Conservation (phyloP, 2,329 filamentous ascomycete genomes). For the Talaromyces islandicus region DNA sequence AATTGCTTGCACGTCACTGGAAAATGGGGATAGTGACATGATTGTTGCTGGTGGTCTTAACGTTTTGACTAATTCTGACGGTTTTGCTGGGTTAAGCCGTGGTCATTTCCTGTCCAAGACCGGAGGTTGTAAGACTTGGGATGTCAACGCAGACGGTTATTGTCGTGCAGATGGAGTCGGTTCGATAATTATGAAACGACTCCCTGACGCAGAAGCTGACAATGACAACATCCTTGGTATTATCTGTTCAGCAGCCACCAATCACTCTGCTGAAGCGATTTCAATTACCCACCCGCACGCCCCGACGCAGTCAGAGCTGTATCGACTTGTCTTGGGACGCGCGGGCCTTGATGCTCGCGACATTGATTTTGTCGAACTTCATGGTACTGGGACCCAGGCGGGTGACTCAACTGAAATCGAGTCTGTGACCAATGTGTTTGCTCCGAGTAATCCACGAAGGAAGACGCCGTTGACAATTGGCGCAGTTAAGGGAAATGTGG, state of each 20-base stretch:
- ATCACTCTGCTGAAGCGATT: slow-evolving; percentile 20
- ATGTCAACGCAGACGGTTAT: slow-evolving; percentile 14
- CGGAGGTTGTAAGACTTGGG: slow-evolving; percentile 11
- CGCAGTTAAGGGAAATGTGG: slow-evolving; percentile 26
- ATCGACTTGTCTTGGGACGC: slow-evolving; percentile 12
- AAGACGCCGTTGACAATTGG: slow-evolving; percentile 21
- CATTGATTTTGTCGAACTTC: slow-evolving; percentile 26
- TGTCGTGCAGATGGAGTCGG: slow-evolving; percentile 16
- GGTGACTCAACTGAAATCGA: slow-evolving; percentile 26
- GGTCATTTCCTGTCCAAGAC: slow-evolving; percentile 8
- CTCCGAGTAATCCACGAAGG: slow-evolving; percentile 24
- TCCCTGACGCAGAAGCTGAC: slow-evolving; percentile 13
- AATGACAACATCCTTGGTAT: slow-evolving; percentile 16
- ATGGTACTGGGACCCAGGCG: slow-evolving; percentile 26
- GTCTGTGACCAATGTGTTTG: slow-evolving; percentile 19
- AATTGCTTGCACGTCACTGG: neutral
- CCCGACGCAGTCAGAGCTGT: slow-evolving; percentile 16
- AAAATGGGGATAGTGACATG: slow-evolving; percentile 1
- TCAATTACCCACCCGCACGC: slow-evolving; percentile 2
- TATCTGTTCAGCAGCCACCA: slow-evolving; percentile 23
- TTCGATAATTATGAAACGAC: slow-evolving; percentile 15
- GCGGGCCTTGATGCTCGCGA: slow-evolving; percentile 11
- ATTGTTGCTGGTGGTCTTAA: slow-evolving; percentile 3
- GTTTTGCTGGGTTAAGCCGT: neutral
- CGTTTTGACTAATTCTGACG: slow-evolving; percentile 1